A percentile compares a stretch with the other conserved stretches of the same genome.
Conservation (phyloP, 2,329 filamentous ascomycete species). For the Diaporthe sp. region DNA sequence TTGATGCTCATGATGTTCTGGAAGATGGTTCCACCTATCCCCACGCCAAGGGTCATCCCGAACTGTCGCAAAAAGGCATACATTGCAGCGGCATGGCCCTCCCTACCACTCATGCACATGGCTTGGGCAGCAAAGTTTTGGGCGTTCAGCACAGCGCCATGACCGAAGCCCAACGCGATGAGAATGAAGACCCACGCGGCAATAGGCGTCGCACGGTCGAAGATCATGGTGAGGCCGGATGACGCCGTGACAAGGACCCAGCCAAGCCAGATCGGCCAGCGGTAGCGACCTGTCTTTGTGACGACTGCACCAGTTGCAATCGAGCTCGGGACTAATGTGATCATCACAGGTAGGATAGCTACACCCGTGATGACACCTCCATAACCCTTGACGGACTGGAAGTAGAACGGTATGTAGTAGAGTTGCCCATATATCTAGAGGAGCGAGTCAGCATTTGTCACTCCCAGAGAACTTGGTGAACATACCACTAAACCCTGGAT, state of each 20-base stretch:
- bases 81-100: slow-evolving; percentile 41
- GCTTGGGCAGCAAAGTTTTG: slow-evolving; percentile 44
- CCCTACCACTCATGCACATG: slow-evolving; percentile 40
- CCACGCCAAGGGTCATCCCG: slow-evolving; percentile 42
- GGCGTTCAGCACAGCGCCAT: slow-evolving; percentile 43
- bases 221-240: slow-evolving; percentile 40
- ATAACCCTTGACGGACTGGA: slow-evolving; percentile 43
- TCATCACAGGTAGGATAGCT: slow-evolving; percentile 42
- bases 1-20: slow-evolving; percentile 43
- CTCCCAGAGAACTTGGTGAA: background rate
- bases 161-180: slow-evolving; percentile 42
- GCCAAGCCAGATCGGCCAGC: slow-evolving; percentile 41
- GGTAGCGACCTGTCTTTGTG: slow-evolving; percentile 41
- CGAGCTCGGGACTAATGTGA: slow-evolving; percentile 39
- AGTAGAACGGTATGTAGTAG: slow-evolving; percentile 45
- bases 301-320: slow-evolving; percentile 43
- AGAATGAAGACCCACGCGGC: slow-evolving; percentile 37
- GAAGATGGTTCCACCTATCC: slow-evolving; percentile 43
- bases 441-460: background rate
- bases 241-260: slow-evolving; percentile 39
- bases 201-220: slow-evolving; percentile 25
- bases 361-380: slow-evolving; percentile 39
- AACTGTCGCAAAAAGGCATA: slow-evolving; percentile 41
- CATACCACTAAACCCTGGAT: slow-evolving; percentile 16
- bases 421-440: slow-evolving; percentile 36